Evolutionary conservation across 2,329 filamentous ascomycete species (phyloP).

Genomic region (Colletotrichum tabaci): DNA sequence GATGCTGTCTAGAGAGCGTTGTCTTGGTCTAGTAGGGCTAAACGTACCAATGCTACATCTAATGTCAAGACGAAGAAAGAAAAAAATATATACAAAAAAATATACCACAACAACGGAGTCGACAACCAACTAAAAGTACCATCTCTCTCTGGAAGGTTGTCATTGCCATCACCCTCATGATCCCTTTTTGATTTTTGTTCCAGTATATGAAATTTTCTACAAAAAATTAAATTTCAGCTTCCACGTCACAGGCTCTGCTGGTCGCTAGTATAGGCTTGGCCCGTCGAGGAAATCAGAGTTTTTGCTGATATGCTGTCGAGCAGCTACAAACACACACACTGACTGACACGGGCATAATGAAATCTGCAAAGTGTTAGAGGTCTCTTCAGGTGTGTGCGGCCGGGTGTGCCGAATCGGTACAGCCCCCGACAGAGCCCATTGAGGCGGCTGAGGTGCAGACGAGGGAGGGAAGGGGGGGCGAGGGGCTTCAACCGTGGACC

Average conservation of each 20-base stretch:
- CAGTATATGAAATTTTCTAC: too few species aligned
- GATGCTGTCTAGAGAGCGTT: conserved; percentile 28
- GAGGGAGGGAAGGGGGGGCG: not conserved
- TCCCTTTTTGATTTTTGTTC: too few species aligned
- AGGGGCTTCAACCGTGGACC: not conserved
- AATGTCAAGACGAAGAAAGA: conserved; percentile 29
- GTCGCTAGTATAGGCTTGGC: not conserved
- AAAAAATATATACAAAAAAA: not conserved
- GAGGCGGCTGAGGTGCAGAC: not conserved
- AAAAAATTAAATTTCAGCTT: too few species aligned
- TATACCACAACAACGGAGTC: not conserved
- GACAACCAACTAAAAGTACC: too few species aligned
- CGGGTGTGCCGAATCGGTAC: not conserved
- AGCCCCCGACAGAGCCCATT: not conserved
- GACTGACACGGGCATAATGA: too few species aligned
- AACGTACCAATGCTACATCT: conserved; percentile 35
- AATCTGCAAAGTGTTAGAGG: too few species aligned
- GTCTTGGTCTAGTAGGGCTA: conserved; percentile 21
- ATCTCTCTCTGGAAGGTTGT: too few species aligned
- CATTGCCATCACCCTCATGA: too few species aligned
- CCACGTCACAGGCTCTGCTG: not conserved
- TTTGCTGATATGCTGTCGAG: not conserved
- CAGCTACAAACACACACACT: not conserved
- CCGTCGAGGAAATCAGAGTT: not conserved
- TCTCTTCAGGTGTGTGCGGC: not conserved